A percentile compares a stretch with the other conserved stretches of the same genome.
These are phyloP conservation scores for Halophytophthora polymorphica DNA, from an alignment of 352 stramenopile species.

Conservation along the genomic window DNA sequence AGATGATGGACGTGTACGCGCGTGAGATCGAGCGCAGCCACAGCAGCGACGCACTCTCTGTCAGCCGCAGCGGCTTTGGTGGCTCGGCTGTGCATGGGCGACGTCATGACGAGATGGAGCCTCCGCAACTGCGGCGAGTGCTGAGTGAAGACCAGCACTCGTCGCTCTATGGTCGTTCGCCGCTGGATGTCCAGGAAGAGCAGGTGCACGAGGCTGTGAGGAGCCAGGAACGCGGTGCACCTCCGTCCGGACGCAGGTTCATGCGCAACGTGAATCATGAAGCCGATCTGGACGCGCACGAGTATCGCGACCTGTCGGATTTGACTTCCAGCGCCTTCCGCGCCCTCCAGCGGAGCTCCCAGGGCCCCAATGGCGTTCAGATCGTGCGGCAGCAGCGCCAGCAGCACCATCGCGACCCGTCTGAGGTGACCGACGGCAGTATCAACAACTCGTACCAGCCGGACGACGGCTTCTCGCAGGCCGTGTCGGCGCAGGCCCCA, in stretches of 20 bases:
- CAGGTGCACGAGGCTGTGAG: conserved; percentile 1
- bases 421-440: conserved; percentile 14
- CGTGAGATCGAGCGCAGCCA: conserved; percentile 57
- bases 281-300: conserved; percentile 11
- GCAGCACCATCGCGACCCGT: conserved; percentile 15
- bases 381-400: conserved; percentile 7
- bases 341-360: conserved; percentile 49
- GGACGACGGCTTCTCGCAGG: conserved; percentile 16
- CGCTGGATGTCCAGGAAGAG: conserved; percentile 13
- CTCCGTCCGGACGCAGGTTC: too few relatives aligned
- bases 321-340: conserved; percentile 63
- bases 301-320: conserved; percentile 63
- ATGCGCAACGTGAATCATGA: conserved; percentile 1
- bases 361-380: conserved; percentile 12
- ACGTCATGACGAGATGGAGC: conserved; percentile 11
- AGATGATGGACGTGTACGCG: conserved; percentile 79
- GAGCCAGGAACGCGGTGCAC: conserved; percentile 6
- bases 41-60: conserved; percentile 9
- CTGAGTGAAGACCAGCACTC: conserved; percentile 20
- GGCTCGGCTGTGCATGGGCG: conserved; percentile 11
- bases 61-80: conserved; percentile 14
- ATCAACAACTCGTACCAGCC: conserved; percentile 17
- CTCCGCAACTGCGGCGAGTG: conserved; percentile 19
- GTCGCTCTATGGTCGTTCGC: conserved; percentile 16
- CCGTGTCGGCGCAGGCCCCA: conserved; percentile 12